phyloP scores from a whole-genome alignment of 1,139 yeast genomes.

The Suhomyces wounanorum region DNA sequence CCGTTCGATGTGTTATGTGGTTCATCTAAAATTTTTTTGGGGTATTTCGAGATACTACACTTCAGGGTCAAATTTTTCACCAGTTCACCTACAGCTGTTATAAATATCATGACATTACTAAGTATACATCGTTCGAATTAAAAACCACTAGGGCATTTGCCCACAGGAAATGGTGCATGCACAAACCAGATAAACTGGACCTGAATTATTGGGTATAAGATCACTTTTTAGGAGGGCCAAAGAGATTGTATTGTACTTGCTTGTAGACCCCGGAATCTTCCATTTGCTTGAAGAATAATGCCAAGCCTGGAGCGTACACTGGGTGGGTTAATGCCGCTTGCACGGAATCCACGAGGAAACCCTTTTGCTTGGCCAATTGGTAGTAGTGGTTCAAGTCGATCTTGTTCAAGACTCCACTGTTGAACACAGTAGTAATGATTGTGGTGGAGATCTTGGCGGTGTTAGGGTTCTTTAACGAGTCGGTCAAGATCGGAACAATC shows the following conservation, averaged over 20 bases:
- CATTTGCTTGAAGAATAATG: conserved; percentile 33
- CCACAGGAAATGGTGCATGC: conserved; percentile 1
- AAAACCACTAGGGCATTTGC: conserved; percentile 7
- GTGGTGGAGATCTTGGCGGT: conserved; percentile 26
- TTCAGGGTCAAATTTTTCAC: no score
- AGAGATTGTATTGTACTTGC: conserved; percentile 36
- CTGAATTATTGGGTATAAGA: neutral
- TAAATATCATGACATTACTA: conserved; percentile 1
- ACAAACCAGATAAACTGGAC: neutral
- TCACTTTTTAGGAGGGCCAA: conserved; percentile 23
- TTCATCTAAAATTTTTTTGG: neutral
- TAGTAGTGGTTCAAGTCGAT: conserved; percentile 29
- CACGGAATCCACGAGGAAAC: conserved; percentile 25
- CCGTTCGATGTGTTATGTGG: neutral
- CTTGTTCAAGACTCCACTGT: conserved; percentile 36
- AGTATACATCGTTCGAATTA: conserved; percentile 6
- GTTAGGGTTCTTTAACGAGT: conserved; percentile 30
- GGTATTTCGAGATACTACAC: neutral
- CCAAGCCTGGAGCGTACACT: conserved; percentile 37
- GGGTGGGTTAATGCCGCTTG: conserved; percentile 33
- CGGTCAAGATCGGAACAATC: conserved; percentile 31
- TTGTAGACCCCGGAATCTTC: conserved; percentile 37
- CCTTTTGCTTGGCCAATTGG: conserved; percentile 27
- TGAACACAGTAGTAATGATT: conserved; percentile 31
- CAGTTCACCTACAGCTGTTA: no score